A percentile compares a stretch with the other conserved stretches of the same genome.
Conservation (phyloP, 2,329 filamentous ascomycete genomes). For the Aureobasidium sp. region DNA sequence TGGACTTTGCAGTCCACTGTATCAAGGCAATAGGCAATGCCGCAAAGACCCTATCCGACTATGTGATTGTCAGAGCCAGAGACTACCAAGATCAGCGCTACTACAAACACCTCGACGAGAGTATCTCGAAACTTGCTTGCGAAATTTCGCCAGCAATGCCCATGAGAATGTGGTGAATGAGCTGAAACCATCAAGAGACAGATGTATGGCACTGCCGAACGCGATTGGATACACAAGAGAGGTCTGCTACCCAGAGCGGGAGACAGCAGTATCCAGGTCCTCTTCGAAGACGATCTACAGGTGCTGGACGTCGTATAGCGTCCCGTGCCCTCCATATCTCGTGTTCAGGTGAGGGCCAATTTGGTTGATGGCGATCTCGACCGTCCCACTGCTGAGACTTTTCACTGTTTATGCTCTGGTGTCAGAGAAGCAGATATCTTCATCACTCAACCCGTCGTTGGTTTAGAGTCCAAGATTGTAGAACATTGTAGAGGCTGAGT, state of each 20-base stretch:
- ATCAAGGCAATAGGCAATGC: constrained; percentile 26
- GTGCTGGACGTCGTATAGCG: constrained; percentile 75
- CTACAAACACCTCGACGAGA: constrained; percentile 67
- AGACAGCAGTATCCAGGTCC: constrained; percentile 65
- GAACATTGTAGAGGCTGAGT: constrained; percentile 55
- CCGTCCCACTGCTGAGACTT: constrained; percentile 63
- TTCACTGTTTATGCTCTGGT: constrained; percentile 65
- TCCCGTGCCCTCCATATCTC: constrained; percentile 71
- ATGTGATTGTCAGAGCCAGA: constrained; percentile 49
- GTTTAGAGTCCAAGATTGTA: constrained; percentile 65
- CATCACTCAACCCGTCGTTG: constrained; percentile 70
- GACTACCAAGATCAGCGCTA: constrained; percentile 56
- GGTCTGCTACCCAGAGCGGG: constrained; percentile 57
- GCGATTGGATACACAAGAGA: constrained; percentile 63
- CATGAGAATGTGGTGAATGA: constrained; percentile 63
- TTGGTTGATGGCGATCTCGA: constrained; percentile 50
- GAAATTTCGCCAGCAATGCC: constrained; percentile 56
- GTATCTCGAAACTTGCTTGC: constrained; percentile 54
- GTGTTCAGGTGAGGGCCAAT: constrained; percentile 75
- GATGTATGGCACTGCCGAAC: constrained; percentile 63
- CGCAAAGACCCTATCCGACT: constrained; percentile 30
- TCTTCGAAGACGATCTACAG: constrained; percentile 75
- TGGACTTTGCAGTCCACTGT: constrained; percentile 60
- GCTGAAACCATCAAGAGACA: constrained; percentile 57
- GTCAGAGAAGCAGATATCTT: constrained; percentile 68